Evolutionary conservation across 1,284 basidiomycete genomes (phyloP).

Genomic region (Naganishia cerealis): DNA sequence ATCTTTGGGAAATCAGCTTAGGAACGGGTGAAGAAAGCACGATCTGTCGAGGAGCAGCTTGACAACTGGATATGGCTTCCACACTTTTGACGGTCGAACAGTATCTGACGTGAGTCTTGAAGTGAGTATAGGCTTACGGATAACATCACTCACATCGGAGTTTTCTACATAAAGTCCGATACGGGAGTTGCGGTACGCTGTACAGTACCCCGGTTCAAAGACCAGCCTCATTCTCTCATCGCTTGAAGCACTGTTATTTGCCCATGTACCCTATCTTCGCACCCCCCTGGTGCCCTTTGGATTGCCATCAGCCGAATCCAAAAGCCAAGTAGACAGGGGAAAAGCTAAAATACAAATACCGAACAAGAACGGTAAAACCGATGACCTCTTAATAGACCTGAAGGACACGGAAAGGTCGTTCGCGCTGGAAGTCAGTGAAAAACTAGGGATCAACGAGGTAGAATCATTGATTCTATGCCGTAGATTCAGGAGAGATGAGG

Average conservation of each 20-base stretch:
- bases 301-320: conserved; percentile 18
- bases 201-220: conserved; percentile 23
- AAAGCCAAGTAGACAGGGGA: conserved; percentile 17
- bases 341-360: conserved; percentile 4
- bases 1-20: background rate
- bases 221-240: conserved; percentile 1
- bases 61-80: conserved; percentile 22
- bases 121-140: no score
- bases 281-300: conserved; percentile 27
- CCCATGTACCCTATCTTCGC: conserved; percentile 28
- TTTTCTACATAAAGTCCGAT: conserved; percentile 19
- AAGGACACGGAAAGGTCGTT: conserved; percentile 20
- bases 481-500: conserved; percentile 31
- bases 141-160: background rate
- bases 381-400: conserved; percentile 12
- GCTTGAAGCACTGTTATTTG: conserved; percentile 24
- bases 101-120: conserved; percentile 17
- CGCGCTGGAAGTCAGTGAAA: conserved; percentile 30
- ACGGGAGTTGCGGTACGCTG: conserved; percentile 27
- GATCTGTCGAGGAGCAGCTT: background rate
- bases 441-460: conserved; percentile 30
- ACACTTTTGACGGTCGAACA: conserved; percentile 9
- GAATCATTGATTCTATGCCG: conserved; percentile 31
- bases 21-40: background rate
- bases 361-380: conserved; percentile 11